phyloP scores from a whole-genome alignment of 306 rosid species.

The Parietaria judaica region DNA sequence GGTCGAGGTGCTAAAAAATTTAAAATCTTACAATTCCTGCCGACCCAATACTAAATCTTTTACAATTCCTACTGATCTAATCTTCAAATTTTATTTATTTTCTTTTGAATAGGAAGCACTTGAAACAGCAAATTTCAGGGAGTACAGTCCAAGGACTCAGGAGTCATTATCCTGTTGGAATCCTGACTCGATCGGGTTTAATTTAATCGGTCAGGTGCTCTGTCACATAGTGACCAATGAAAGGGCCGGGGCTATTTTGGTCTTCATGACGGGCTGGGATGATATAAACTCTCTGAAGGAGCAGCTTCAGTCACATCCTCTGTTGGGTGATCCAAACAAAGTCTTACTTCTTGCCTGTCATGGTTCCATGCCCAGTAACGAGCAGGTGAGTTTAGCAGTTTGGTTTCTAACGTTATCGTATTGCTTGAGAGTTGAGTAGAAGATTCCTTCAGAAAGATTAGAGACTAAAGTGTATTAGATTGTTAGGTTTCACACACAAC shows the following conservation, averaged over 20 bases:
- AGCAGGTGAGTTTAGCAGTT: slow-evolving; percentile 31
- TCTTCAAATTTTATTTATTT: neutral
- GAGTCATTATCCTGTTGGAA: slow-evolving; percentile 46
- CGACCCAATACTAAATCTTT: too few relatives aligned
- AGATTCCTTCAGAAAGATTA: too few relatives aligned
- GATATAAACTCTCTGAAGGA: slow-evolving; percentile 49
- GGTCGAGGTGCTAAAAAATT: slow-evolving; percentile 31
- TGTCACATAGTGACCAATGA: slow-evolving; percentile 37
- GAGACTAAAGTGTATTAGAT: too few relatives aligned
- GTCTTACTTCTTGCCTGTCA: slow-evolving; percentile 55
- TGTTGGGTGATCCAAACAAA: slow-evolving; percentile 46
- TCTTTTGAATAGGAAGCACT: slow-evolving; percentile 33
- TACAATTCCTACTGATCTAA: too few relatives aligned
- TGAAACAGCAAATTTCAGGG: slow-evolving; percentile 37
- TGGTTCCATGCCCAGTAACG: slow-evolving; percentile 55
- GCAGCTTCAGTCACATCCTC: slow-evolving; percentile 46
- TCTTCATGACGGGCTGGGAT: slow-evolving; percentile 65
- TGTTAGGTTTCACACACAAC: too few relatives aligned
- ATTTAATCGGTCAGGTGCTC: slow-evolving; percentile 43
- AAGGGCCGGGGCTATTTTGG: slow-evolving; percentile 49
- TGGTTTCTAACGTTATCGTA: neutral
- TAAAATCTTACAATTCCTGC: too few relatives aligned
- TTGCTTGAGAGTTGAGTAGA: too few relatives aligned
- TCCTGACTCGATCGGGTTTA: slow-evolving; percentile 54
- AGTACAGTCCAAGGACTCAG: slow-evolving; percentile 29